These are phyloP conservation scores for Claviceps sp. DNA, from an alignment of 2,329 filamentous ascomycete species.

Conservation along the genomic window DNA sequence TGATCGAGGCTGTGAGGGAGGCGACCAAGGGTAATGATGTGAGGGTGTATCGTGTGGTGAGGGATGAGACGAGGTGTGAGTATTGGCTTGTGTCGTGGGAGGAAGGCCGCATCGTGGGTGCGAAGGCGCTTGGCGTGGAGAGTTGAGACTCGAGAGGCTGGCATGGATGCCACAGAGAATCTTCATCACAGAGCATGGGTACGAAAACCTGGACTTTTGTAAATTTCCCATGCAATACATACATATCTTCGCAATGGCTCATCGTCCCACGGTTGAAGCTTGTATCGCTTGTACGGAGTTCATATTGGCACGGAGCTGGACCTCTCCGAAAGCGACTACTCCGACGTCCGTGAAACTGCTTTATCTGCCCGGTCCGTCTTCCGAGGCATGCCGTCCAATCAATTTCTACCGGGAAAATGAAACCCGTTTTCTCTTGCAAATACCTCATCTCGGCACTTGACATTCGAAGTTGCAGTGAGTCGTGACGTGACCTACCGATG, in stretches of 20 bases:
- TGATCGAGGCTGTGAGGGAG: slow-evolving; percentile 56
- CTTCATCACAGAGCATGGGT: too few relatives aligned
- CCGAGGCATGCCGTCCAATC: background rate
- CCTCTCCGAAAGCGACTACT: too few relatives aligned
- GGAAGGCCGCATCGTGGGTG: slow-evolving; percentile 54
- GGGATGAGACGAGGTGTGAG: slow-evolving; percentile 51
- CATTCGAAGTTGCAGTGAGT: too few relatives aligned
- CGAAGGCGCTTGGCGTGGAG: slow-evolving; percentile 69
- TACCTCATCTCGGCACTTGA: background rate
- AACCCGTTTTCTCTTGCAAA: background rate
- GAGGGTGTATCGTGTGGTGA: slow-evolving; percentile 58
- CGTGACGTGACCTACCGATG: too few relatives aligned
- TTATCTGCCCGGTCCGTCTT: too few relatives aligned
- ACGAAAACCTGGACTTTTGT: background rate
- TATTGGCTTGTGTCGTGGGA: slow-evolving; percentile 66
- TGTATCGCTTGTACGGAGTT: too few relatives aligned
- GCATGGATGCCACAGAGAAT: too few relatives aligned
- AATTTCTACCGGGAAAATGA: background rate
- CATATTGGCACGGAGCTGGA: too few relatives aligned
- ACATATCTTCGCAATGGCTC: background rate
- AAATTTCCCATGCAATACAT: background rate
- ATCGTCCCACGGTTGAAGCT: too few relatives aligned
- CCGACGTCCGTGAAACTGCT: too few relatives aligned
- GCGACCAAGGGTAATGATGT: slow-evolving; percentile 53
- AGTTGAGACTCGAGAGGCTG: slow-evolving; percentile 8